Conservation (phyloP, 352 stramenopile species). For the Phytophthora syringae region DNA sequence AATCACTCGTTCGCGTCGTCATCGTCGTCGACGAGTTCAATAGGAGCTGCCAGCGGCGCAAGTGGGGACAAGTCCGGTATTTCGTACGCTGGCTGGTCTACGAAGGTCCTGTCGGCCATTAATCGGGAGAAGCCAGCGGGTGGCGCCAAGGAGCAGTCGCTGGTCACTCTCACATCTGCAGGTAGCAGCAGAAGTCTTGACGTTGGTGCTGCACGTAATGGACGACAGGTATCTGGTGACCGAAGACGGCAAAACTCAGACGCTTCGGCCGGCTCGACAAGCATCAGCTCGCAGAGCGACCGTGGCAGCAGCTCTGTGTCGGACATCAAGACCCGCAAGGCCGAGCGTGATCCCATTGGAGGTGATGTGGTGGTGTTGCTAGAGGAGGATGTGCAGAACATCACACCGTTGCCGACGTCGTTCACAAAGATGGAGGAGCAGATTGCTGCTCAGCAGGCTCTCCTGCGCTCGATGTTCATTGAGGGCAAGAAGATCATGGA, state of each 20-base stretch:
- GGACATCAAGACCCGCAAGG: slow-evolving; percentile 36
- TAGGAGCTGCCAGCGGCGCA: slow-evolving; percentile 25
- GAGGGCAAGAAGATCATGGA: slow-evolving; percentile 83
- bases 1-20: slow-evolving; percentile 50
- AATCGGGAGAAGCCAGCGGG: slow-evolving; percentile 44
- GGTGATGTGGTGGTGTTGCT: slow-evolving; percentile 39
- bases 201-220: slow-evolving; percentile 7
- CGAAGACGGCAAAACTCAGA: slow-evolving; percentile 56
- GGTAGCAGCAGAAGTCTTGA: slow-evolving; percentile 36
- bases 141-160: slow-evolving; percentile 35
- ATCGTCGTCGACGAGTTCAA: slow-evolving; percentile 48
- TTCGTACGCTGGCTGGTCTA: slow-evolving; percentile 65
- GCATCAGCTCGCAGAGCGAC: slow-evolving; percentile 44
- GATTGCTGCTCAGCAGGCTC: slow-evolving; percentile 75
- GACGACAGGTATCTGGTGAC: slow-evolving; percentile 30
- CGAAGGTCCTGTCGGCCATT: slow-evolving; percentile 60
- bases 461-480: slow-evolving; percentile 76
- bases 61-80: slow-evolving; percentile 49
- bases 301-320: slow-evolving; percentile 31
- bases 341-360: slow-evolving; percentile 11
- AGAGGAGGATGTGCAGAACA: slow-evolving; percentile 51
- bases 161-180: slow-evolving; percentile 29
- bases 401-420: slow-evolving; percentile 63
- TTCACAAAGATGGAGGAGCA: slow-evolving; percentile 84
- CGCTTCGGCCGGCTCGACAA: slow-evolving; percentile 38